These are phyloP conservation scores for Carpinus viminea DNA, from an alignment of 306 rosid genomes.

Conservation along the genomic window DNA sequence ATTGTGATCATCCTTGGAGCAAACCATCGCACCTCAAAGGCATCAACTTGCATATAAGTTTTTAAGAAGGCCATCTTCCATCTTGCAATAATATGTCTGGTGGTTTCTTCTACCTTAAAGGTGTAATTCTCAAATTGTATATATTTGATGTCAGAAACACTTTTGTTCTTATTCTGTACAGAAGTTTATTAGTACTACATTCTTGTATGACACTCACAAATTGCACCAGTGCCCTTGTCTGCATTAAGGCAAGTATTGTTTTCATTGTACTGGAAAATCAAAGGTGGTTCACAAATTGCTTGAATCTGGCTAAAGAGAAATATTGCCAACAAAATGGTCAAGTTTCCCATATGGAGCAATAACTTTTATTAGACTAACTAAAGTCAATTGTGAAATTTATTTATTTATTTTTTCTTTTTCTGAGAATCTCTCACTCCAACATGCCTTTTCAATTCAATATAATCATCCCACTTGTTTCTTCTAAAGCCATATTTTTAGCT, in stretches of 20 bases:
- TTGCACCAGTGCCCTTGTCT: not conserved
- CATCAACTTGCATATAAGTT: constrained; percentile 62
- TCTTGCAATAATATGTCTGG: not conserved
- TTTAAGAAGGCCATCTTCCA: constrained; percentile 20
- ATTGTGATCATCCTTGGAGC: constrained; percentile 84
- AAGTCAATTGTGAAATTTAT: not conserved
- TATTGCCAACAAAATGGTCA: not conserved
- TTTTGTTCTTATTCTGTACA: constrained; percentile 4
- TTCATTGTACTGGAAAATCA: not conserved
- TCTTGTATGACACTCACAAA: constrained; percentile 15
- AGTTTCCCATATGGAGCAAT: not conserved
- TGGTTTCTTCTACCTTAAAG: not conserved
- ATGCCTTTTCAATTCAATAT: constrained; percentile 23
- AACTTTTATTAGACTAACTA: not conserved
- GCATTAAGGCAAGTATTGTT: not conserved
- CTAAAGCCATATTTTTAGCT: constrained; percentile 36
- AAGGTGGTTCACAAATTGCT: not conserved
- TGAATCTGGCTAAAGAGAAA: not conserved
- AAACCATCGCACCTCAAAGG: constrained; percentile 89
- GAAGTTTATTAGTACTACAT: constrained; percentile 5
- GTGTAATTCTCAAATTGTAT: constrained; percentile 26
- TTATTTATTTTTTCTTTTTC: not conserved
- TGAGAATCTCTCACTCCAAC: not conserved
- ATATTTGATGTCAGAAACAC: constrained; percentile 13
- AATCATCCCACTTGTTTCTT: constrained; percentile 17